These are phyloP conservation scores for Acorus calamus DNA, from an alignment of 106 monocot species.

Conservation along the genomic window DNA sequence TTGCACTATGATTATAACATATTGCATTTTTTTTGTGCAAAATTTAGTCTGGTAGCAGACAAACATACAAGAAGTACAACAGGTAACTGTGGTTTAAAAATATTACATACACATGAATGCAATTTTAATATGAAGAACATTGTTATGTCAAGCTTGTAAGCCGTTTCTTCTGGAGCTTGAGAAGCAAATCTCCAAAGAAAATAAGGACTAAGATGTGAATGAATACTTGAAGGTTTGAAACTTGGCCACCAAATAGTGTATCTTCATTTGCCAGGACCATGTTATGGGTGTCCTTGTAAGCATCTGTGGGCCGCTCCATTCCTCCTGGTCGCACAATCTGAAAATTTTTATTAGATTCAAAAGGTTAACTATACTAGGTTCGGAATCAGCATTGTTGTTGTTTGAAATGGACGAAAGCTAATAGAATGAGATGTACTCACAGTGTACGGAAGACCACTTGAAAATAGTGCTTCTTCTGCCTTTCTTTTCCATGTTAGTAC, in stretches of 20 bases:
- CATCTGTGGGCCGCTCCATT: slow-evolving; percentile 95
- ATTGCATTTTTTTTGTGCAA: no score
- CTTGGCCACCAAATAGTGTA: slow-evolving; percentile 77
- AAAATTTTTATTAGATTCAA: not conserved
- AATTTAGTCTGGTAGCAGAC: no score
- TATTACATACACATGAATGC: no score
- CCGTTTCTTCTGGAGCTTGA: no score
- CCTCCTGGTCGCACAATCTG: slow-evolving; percentile 98
- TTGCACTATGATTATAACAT: no score
- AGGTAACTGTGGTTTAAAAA: no score
- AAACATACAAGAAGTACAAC: no score
- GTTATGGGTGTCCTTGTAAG: slow-evolving; percentile 97
- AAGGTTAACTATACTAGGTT: not conserved
- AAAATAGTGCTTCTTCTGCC: slow-evolving; percentile 82
- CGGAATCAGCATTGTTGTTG: no score
- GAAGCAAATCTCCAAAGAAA: no score
- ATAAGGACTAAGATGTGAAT: not conserved
- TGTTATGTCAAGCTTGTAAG: not conserved
- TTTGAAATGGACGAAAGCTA: no score
- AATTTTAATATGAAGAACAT: no score
- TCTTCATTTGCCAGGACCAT: slow-evolving; percentile 77
- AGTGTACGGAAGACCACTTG: slow-evolving; percentile 88
- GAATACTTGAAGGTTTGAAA: slow-evolving; percentile 89
- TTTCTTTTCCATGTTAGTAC: slow-evolving; percentile 86
- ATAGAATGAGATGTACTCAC: slow-evolving; percentile 20